Evolutionary conservation across 2,329 filamentous ascomycete genomes (phyloP), one percentile per base, ranked within the genome.

Genomic region (Penicillium sp.): DNA sequence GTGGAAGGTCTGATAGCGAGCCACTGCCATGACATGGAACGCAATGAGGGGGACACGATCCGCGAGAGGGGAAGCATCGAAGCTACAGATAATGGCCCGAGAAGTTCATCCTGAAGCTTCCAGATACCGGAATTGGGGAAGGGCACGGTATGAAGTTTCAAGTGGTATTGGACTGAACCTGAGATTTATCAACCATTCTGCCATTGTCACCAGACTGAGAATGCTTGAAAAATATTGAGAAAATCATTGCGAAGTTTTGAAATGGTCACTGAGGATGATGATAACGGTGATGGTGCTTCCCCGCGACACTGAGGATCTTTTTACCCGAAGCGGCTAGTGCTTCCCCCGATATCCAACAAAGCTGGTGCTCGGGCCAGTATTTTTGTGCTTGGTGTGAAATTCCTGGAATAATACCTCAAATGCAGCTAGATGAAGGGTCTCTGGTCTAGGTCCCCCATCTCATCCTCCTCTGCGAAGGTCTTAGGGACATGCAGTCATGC

Each of bases 241-340:
- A 35, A 12, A 34, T 34, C 3, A 37, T 15, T 11, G 14, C 34
- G 15, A 38, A 35, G n/a, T 5, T 5, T 3, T 39, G 50, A 37
- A 12, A 42, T 3, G 2, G 43, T 14, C 22, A 11, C 43, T 47
- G 22, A 25, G 7, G 7, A 31, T 8, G 17, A 20, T 12, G n/a
- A 35, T 38, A 10, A 39, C 17, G 49, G 6, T 22, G 31, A 22
- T 49, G 22, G 37, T 12, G 7, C 37, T 53, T 42, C 22, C 35
- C 35, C 31, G 20, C 49, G 49, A 52, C n/a, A 34, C 10, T 38
- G 31, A 42, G 58, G 63, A 63, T 58, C 10, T 47, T 50, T 61
- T 64, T 61, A 28, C 63, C 57, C 48, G 17, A 63, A 53, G 20
- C 47, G 54, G 63, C 41, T 63, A 64, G 63, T 39, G 8, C 35